Percentiles rank a stretch among this genome's conserved stretches.
phyloP scores from a whole-genome alignment of 148 eudicot species.

The Rhododendron ovatum region DNA sequence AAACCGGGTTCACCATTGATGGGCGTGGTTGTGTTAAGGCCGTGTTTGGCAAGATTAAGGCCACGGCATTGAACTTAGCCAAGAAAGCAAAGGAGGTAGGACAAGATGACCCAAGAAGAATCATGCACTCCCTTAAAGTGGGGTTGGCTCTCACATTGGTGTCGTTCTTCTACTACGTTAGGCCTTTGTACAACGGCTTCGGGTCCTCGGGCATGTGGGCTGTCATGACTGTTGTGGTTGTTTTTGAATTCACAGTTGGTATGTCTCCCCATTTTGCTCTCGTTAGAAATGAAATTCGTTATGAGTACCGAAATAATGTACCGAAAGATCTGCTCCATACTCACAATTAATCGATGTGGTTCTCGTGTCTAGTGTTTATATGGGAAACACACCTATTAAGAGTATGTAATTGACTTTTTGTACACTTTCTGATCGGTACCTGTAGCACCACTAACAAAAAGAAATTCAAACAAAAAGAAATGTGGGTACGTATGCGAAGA shows the following conservation, averaged over 20 bases:
- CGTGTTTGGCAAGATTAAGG: constrained; percentile 13
- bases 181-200: constrained; percentile 55
- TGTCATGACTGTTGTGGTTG: constrained; percentile 75
- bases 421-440: no score
- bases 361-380: no score
- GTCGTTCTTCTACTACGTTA: constrained; percentile 61
- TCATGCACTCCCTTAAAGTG: constrained; percentile 63
- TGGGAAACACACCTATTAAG: no score
- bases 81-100: constrained; percentile 26
- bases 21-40: constrained; percentile 16
- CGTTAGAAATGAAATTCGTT: not conserved
- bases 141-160: constrained; percentile 62
- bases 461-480: no score
- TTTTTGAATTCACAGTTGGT: constrained; percentile 80
- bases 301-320: not conserved
- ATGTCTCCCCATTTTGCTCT: constrained; percentile 12
- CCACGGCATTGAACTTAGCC: constrained; percentile 12
- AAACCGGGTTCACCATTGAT: not conserved
- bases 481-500: no score
- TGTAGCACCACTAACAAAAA: no score
- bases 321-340: no score
- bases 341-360: no score
- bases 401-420: no score
- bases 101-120: constrained; percentile 72
- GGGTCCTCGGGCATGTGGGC: constrained; percentile 79